phyloP scores from a whole-genome alignment of 148 eudicot genomes.

The Arctostaphylos glauca region DNA sequence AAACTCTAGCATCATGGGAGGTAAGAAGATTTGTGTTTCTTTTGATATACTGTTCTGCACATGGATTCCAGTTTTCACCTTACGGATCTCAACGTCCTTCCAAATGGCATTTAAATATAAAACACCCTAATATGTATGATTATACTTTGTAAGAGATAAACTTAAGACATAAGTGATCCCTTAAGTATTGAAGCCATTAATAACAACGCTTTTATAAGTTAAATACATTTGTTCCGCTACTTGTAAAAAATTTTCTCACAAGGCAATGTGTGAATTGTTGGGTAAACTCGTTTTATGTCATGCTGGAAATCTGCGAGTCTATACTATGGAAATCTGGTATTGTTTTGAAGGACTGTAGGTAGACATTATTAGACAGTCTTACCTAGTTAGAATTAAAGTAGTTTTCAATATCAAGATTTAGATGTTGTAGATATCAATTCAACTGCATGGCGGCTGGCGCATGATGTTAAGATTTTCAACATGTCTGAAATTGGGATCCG shows the following conservation, averaged over 20 bases:
- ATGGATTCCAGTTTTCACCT: not conserved
- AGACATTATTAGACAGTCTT: not conserved
- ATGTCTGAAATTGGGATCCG: not conserved
- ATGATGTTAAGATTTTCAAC: not conserved
- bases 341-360: not conserved
- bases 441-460: not conserved
- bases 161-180: not conserved
- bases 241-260: not conserved
- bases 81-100: not conserved
- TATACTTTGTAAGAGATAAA: not conserved
- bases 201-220: not conserved
- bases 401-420: not conserved
- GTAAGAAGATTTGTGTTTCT: constrained; percentile 33
- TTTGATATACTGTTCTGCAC: not conserved
- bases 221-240: not conserved
- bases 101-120: not conserved
- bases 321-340: not conserved
- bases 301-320: not conserved
- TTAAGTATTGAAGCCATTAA: not conserved
- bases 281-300: not conserved
- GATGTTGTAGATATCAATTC: not conserved
- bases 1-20: constrained; percentile 80
- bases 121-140: not conserved
- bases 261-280: not conserved
- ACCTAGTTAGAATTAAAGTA: not conserved